Evolutionary conservation across 257 asterid genomes (phyloP).

Genomic region (Nicotiana knightiana): DNA sequence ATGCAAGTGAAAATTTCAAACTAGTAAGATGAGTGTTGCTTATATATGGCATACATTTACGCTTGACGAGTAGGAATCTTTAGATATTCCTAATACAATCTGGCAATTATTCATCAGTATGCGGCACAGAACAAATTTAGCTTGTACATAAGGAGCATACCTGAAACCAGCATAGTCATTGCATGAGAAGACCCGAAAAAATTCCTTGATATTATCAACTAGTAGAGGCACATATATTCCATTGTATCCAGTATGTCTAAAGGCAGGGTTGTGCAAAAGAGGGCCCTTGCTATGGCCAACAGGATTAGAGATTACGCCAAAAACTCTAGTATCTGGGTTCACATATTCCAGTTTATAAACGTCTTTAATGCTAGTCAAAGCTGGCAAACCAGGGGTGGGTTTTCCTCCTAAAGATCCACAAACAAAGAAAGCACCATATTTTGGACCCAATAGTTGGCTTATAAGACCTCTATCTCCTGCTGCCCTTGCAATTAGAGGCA

Average conservation of each 20-base stretch:
- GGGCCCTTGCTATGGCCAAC: conserved; percentile 76
- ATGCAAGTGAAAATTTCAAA: background rate
- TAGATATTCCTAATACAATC: background rate
- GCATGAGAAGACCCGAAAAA: conserved; percentile 54
- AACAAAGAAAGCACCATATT: conserved; percentile 53
- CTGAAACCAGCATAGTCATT: conserved; percentile 67
- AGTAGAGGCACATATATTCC: conserved; percentile 68
- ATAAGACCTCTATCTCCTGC: conserved; percentile 69
- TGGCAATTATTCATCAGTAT: background rate
- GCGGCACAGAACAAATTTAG: background rate
- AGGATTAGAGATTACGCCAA: conserved; percentile 60
- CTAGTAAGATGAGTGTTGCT: background rate
- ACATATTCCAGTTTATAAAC: conserved; percentile 47
- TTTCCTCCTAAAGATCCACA: conserved; percentile 40
- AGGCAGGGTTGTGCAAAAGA: conserved; percentile 61
- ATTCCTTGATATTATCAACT: conserved; percentile 53
- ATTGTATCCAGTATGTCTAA: conserved; percentile 48
- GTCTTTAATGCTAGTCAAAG: conserved; percentile 43
- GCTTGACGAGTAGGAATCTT: background rate
- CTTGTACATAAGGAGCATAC: conserved; percentile 19
- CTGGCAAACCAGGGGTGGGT: conserved; percentile 48
- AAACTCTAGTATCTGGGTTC: conserved; percentile 46
- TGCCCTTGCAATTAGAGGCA: conserved; percentile 51
- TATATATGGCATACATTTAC: background rate
- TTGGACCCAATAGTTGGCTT: conserved; percentile 67